Conservation (phyloP, 495 filamentous ascomycete genomes). For the Podospora comata region DNA sequence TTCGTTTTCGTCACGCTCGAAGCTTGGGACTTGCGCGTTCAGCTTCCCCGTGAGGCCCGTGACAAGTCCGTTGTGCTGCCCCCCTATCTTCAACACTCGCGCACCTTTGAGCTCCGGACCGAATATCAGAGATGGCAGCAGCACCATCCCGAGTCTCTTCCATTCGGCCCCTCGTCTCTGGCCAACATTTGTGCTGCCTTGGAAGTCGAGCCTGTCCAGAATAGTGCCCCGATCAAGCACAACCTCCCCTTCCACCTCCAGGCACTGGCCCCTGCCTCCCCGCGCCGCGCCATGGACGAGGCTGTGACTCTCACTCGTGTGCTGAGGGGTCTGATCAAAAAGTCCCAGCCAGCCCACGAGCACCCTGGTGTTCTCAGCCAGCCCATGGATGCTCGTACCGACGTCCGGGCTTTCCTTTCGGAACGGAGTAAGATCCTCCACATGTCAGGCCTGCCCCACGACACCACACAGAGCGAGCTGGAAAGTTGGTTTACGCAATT, state of each 20-base stretch:
- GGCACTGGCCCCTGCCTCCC: constrained; percentile 93
- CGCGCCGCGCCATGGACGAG: constrained; percentile 95
- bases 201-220: constrained; percentile 94
- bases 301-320: constrained; percentile 91
- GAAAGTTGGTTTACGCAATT: constrained; percentile 99
- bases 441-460: constrained; percentile 93
- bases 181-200: constrained; percentile 97
- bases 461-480: constrained; percentile 95
- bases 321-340: constrained; percentile 84
- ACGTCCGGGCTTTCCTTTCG: constrained; percentile 92
- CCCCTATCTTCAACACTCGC: constrained; percentile 94
- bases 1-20: constrained; percentile 98
- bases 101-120: constrained; percentile 92
- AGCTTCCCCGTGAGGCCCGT: constrained; percentile 92
- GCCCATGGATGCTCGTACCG: constrained; percentile 93
- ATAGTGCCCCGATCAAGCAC: constrained; percentile 96
- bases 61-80: constrained; percentile 97
- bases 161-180: constrained; percentile 90
- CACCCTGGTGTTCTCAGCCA: constrained; percentile 90
- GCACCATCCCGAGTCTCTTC: constrained; percentile 94
- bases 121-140: constrained; percentile 99
- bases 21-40: constrained; percentile 97
- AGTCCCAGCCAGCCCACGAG: constrained; percentile 89
- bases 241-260: constrained; percentile 97
- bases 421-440: constrained; percentile 97